Evolutionary conservation across 139 green algal species (phyloP), one percentile per base, ranked within the genome.

Genomic region (Closterium sp.): DNA sequence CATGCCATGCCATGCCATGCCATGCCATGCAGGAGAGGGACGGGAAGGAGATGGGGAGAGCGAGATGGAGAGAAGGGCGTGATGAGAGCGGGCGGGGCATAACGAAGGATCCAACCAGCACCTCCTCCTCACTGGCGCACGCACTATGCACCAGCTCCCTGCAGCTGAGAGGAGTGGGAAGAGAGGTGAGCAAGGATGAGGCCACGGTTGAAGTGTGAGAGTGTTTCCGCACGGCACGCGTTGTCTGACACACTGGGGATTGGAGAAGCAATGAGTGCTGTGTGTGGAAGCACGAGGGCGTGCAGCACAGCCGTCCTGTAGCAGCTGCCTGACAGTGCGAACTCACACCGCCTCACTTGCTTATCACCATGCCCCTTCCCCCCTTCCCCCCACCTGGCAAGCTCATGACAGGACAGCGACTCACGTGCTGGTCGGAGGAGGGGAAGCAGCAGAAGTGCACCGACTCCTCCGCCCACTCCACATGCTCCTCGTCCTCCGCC

Each of bases 381-480:
- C 28, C n/a, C n/a, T n/a, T n/a, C n/a, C n/a, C n/a, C n/a, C n/a
- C n/a, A n/a, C n/a, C n/a, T n/a, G n/a, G 27, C 85, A 30, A 30
- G 85, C 85, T 87, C 22, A 87, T 87, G 27, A 30, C n/a, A n/a
- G n/a, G n/a, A n/a, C n/a, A n/a, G 21, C 85, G 19, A 7, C 85
- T 87, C 28, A 31, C 85, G 10, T 87, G n/a, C 85, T 87, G 21
- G 22, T 87, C 28, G 79, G 89, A 27, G 50, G 92, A 29, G 0
- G 98, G 98, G 94, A 99, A 97, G 92, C 96, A 94, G 87, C 96
- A 98, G 88, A 96, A 99, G 95, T 99, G 98, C 50, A 99, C 89
- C 31, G 45, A 90, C 30, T 92, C 93, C 32, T 89, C 79, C 24
- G 90, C 89, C 62, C 62, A 99, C 95, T 99, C 98, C 50, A 99